Percentiles rank a stretch among this genome's conserved stretches.
These are phyloP conservation scores for Alternaria triticina DNA, from an alignment of 2,329 filamentous ascomycete genomes.

Conservation along the genomic window DNA sequence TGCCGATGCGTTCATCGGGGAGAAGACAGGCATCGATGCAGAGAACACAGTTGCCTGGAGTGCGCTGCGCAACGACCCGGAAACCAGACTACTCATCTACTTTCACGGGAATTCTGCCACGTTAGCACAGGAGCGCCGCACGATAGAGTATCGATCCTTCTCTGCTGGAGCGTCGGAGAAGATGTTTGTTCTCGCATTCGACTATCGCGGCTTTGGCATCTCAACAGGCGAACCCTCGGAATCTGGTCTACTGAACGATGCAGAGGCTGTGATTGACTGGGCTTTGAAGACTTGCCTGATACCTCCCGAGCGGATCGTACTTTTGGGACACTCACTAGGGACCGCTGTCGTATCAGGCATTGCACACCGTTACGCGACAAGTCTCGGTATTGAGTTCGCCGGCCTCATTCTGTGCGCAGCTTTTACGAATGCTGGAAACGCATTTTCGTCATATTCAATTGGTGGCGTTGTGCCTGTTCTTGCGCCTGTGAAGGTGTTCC, in stretches of 20 bases:
- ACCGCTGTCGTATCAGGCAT: constrained; percentile 82
- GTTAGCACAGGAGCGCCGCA: constrained; percentile 77
- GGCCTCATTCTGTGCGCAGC: constrained; percentile 80
- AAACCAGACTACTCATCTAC: constrained; percentile 62
- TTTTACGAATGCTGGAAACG: constrained; percentile 75
- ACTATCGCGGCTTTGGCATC: constrained; percentile 88
- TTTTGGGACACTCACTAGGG: constrained; percentile 87
- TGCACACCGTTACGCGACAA: constrained; percentile 70
- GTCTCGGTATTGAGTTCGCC: constrained; percentile 69
- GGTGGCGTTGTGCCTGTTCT: constrained; percentile 78
- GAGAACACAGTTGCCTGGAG: constrained; percentile 57
- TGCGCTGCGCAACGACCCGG: constrained; percentile 58
- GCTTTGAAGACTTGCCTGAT: constrained; percentile 71
- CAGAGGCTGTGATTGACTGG: constrained; percentile 75
- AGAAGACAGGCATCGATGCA: constrained; percentile 45
- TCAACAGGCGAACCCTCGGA: constrained; percentile 83
- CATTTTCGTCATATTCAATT: constrained; percentile 79
- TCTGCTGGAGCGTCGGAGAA: constrained; percentile 65
- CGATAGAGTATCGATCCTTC: constrained; percentile 77
- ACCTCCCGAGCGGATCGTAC: constrained; percentile 73
- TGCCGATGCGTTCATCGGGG: constrained; percentile 67
- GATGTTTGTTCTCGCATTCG: constrained; percentile 77
- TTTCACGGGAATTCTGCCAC: constrained; percentile 72
- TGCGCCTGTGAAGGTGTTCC: constrained; percentile 72
- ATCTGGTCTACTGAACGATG: constrained; percentile 79